A percentile compares a stretch with the other conserved stretches of the same genome.
Evolutionary conservation across 345 rosid genomes (phyloP).

Genomic region (Pelargonium nanum): DNA sequence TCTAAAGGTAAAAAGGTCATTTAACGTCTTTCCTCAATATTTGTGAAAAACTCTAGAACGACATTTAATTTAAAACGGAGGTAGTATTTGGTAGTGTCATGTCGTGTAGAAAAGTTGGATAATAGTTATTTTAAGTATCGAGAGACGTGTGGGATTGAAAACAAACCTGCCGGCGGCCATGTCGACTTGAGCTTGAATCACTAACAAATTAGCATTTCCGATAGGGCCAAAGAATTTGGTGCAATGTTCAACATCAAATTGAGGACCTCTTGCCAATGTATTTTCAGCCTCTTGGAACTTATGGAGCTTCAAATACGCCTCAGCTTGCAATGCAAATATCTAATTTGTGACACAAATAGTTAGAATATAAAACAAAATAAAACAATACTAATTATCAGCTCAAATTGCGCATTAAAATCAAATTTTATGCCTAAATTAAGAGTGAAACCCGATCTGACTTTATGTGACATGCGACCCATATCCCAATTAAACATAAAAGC

Average conservation of each 20-base stretch:
- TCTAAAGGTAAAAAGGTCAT: too few relatives aligned
- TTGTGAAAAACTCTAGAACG: too few relatives aligned
- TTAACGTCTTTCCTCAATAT: too few relatives aligned
- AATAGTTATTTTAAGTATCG: too few relatives aligned
- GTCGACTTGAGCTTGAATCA: constrained; percentile 74
- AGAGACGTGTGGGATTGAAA: not conserved
- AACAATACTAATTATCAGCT: too few relatives aligned
- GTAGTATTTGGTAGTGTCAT: too few relatives aligned
- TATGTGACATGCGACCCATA: too few relatives aligned
- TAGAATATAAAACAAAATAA: not conserved
- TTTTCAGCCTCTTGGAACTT: constrained; percentile 78
- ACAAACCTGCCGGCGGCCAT: constrained; percentile 79
- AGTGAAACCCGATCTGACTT: too few relatives aligned
- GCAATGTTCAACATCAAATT: constrained; percentile 45
- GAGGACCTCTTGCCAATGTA: constrained; percentile 42
- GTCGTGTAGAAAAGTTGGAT: too few relatives aligned
- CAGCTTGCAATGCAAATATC: constrained; percentile 83
- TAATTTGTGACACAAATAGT: constrained; percentile 15
- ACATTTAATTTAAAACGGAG: too few relatives aligned
- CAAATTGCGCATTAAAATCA: too few relatives aligned
- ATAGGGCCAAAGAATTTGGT: constrained; percentile 66
- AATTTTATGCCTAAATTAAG: not conserved
- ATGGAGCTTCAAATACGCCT: constrained; percentile 61
- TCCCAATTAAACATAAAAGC: too few relatives aligned
- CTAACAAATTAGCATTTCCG: constrained; percentile 57